These are phyloP conservation scores for Acanthamoeba sp. DNA, from an alignment of 208 protist species.

Conservation along the genomic window DNA sequence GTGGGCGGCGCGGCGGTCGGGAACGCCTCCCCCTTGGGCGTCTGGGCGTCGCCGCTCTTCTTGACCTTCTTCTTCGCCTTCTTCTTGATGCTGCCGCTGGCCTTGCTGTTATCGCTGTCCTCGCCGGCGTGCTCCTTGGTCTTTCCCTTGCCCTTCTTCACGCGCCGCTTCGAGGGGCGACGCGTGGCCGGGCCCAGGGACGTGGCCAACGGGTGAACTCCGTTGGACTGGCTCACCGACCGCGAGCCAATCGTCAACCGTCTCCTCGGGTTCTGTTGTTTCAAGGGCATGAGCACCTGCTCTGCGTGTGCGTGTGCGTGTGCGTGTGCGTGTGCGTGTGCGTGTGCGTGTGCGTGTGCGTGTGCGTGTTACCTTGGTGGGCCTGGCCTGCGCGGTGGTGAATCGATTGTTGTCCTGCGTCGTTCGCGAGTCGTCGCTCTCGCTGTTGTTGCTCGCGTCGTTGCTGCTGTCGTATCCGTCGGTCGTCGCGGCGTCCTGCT, in stretches of 20 bases:
- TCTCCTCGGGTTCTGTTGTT: not conserved
- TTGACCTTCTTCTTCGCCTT: too few species aligned
- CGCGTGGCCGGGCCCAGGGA: not conserved
- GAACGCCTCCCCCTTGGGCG: not conserved
- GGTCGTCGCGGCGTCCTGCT: not conserved
- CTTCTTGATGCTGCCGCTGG: not conserved
- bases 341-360: too few species aligned
- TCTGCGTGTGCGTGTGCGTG: too few species aligned
- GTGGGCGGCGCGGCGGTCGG: not conserved
- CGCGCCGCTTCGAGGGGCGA: not conserved
- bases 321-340: too few species aligned
- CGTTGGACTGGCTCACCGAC: not conserved
- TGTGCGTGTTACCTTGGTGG: not conserved
- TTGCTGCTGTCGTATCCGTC: not conserved
- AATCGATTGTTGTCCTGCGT: not conserved
- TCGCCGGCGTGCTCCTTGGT: not conserved
- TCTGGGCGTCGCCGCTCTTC: not conserved
- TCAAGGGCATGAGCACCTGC: too few species aligned
- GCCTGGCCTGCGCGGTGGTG: not conserved
- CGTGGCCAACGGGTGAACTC: not conserved
- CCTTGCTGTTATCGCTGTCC: not conserved
- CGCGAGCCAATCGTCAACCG: not conserved
- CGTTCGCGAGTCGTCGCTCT: not conserved
- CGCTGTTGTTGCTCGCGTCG: not conserved
- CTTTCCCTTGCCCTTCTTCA: not conserved